A percentile compares a stretch with the other conserved stretches of the same genome.
Conservation (phyloP, 495 filamentous ascomycete species). For the Podospora anserina region DNA sequence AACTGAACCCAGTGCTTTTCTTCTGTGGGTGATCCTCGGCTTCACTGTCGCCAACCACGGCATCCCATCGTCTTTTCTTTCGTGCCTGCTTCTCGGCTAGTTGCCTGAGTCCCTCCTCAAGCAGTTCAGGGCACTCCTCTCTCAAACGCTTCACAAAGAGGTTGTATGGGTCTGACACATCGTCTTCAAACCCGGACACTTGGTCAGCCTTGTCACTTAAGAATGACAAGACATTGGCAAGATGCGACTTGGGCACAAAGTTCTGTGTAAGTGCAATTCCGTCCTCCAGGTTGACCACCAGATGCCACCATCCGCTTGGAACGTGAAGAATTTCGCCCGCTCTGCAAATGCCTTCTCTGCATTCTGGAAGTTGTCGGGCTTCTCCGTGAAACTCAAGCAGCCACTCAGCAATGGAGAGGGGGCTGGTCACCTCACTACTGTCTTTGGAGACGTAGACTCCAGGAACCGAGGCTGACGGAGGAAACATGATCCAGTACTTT, state of each 20-base stretch:
- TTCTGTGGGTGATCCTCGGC: constrained; percentile 35
- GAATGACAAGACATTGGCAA: constrained; percentile 75
- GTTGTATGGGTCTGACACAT: constrained; percentile 69
- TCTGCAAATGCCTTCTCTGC: constrained; percentile 80
- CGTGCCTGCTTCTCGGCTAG: constrained; percentile 58
- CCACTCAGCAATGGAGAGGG: constrained; percentile 95
- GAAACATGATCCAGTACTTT: constrained; percentile 98
- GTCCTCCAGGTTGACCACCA: constrained; percentile 82
- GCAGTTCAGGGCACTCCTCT: constrained; percentile 58
- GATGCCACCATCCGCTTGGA: constrained; percentile 91
- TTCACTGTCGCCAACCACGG: constrained; percentile 55
- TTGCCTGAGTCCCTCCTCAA: constrained; percentile 61
- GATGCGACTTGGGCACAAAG: constrained; percentile 78
- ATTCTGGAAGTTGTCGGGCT: constrained; percentile 72
- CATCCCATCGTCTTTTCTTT: constrained; percentile 85
- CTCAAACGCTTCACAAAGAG: constrained; percentile 71
- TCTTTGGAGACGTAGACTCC: constrained; percentile 91
- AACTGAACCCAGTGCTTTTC: constrained; percentile 66
- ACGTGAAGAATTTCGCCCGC: constrained; percentile 92
- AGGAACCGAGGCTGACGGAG: constrained; percentile 58
- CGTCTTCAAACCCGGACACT: constrained; percentile 77
- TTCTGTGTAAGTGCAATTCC: constrained; percentile 94
- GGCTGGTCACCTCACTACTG: constrained; percentile 90
- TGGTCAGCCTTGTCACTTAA: constrained; percentile 77
- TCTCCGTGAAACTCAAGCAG: constrained; percentile 87